Evolutionary conservation across 2,329 filamentous ascomycete species (phyloP).

Genomic region (Clarireedia hainanense): DNA sequence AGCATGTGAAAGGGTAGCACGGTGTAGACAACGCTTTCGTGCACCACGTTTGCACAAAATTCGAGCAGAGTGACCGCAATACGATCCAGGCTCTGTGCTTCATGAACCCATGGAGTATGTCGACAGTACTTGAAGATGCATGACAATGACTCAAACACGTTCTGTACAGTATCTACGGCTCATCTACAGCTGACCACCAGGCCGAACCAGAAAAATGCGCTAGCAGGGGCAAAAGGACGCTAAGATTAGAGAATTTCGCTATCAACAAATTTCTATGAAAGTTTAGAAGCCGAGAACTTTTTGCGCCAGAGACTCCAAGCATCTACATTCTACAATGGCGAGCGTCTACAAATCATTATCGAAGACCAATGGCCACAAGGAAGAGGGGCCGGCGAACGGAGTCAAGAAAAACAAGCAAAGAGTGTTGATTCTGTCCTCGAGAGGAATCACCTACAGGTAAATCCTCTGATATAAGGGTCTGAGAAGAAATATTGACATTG

Average conservation of each 20-base stretch:
- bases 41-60: background rate
- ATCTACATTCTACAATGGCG: slow-evolving; percentile 43
- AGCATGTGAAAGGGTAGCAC: no score
- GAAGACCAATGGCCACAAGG: slow-evolving; percentile 45
- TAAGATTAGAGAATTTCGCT: slow-evolving; percentile 19
- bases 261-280: slow-evolving; percentile 17
- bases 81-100: background rate
- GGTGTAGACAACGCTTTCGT: background rate
- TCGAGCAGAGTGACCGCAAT: background rate
- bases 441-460: slow-evolving; percentile 83
- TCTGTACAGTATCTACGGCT: background rate
- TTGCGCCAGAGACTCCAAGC: slow-evolving; percentile 15
- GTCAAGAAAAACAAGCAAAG: slow-evolving; percentile 61
- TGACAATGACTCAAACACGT: background rate
- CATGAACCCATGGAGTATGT: background rate
- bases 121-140: background rate
- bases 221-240: slow-evolving; percentile 11
- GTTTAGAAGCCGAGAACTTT: slow-evolving; percentile 11
- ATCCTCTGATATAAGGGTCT: slow-evolving; percentile 5
- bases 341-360: slow-evolving; percentile 69
- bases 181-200: background rate
- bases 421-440: slow-evolving; percentile 83
- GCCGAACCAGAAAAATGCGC: background rate
- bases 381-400: slow-evolving; percentile 41
- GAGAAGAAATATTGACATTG: slow-evolving; percentile 1